Conservation (phyloP, 192 early-diverging fungal genomes). For the Diversispora eburnea region DNA sequence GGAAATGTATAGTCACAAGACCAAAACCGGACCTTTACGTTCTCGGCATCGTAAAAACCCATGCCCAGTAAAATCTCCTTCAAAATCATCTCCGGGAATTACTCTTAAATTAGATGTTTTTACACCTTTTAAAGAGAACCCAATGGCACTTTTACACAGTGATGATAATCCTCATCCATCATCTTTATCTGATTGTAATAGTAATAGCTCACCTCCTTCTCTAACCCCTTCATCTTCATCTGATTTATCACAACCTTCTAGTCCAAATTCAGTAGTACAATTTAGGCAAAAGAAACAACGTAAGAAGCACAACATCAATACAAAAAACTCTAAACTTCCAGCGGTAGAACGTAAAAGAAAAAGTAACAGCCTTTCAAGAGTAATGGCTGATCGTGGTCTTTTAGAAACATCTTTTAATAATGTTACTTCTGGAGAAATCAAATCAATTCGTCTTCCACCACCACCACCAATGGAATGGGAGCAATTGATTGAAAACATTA, state of each 20-base stretch:
- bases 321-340: neutral
- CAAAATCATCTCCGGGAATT: constrained; percentile 14
- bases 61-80: constrained; percentile 5
- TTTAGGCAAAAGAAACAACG: neutral
- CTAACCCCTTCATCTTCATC: neutral
- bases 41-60: neutral
- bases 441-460: neutral
- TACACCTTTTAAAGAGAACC: constrained; percentile 2
- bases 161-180: no score
- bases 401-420: constrained; percentile 2
- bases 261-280: neutral
- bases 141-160: neutral
- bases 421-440: neutral
- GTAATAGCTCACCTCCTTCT: neutral
- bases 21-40: neutral
- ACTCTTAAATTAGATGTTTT: constrained; percentile 1
- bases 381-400: constrained; percentile 22
- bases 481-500: neutral
- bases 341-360: neutral
- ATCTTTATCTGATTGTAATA: neutral
- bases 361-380: constrained; percentile 9
- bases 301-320: neutral
- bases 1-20: neutral
- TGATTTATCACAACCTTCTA: neutral
- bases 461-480: constrained; percentile 11